Percentiles rank a stretch among this genome's conserved stretches.
These are phyloP conservation scores for Wallacemonas rigidus DNA, from an alignment of 208 protist genomes.

Conservation along the genomic window DNA sequence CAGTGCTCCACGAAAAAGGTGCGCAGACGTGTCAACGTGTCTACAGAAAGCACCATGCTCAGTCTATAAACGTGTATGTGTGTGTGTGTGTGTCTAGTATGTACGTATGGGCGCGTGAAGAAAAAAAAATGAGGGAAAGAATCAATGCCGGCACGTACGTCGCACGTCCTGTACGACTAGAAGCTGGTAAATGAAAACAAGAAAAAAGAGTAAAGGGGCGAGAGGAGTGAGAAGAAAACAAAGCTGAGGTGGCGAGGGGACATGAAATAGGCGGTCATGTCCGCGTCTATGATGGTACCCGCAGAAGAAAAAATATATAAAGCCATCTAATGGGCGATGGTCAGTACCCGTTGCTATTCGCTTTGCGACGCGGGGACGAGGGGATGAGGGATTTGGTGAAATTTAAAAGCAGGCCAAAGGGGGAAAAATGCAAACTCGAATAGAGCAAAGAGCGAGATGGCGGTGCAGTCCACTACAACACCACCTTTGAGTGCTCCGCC, in stretches of 20 bases:
- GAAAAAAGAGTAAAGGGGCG: slow-evolving; percentile 1
- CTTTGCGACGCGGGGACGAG: no score
- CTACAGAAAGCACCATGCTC: not conserved
- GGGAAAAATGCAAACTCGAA: no score
- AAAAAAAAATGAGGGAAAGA: not conserved
- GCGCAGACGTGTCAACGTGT: slow-evolving; percentile 25
- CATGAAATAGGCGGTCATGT: no score
- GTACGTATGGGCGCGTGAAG: not conserved
- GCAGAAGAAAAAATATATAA: no score
- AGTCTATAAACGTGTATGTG: not conserved
- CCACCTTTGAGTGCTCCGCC: not conserved
- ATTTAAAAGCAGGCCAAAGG: no score
- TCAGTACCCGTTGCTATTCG: no score
- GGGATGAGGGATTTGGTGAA: no score
- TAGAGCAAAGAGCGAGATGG: no score
- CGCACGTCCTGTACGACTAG: not conserved
- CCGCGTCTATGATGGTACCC: no score
- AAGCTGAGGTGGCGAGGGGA: no score
- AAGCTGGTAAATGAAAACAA: not conserved
- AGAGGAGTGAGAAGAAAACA: not conserved
- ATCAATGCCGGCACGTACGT: not conserved
- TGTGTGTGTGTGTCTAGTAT: not conserved
- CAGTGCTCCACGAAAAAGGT: slow-evolving; percentile 65
- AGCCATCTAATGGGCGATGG: no score
- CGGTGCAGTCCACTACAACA: no score